These are phyloP conservation scores for Aspergillus conjunctus DNA, from an alignment of 495 filamentous ascomycete species.

Conservation along the genomic window DNA sequence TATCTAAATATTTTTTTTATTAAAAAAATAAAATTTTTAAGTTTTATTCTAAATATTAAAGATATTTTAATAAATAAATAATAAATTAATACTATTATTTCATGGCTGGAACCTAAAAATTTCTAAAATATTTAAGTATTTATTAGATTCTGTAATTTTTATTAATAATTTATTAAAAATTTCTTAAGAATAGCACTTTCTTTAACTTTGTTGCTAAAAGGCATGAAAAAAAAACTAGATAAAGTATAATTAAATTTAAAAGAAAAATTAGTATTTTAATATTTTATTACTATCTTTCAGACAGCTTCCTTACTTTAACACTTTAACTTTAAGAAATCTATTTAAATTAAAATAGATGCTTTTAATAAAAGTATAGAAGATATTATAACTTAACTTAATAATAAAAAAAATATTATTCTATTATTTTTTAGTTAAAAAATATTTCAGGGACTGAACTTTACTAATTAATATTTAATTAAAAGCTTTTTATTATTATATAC, in stretches of 20 bases:
- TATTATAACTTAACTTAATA: conserved; percentile 9
- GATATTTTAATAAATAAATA: background rate
- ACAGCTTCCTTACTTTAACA: background rate
- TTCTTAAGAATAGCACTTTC: background rate
- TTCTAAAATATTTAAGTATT: background rate
- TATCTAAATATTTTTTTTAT: background rate
- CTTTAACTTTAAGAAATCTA: background rate
- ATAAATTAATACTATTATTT: background rate
- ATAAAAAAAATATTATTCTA: no score
- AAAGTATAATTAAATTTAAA: no score
- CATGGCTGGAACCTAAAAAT: background rate
- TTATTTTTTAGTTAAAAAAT: background rate
- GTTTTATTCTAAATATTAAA: background rate
- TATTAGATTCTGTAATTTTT: background rate
- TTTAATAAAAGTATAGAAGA: background rate
- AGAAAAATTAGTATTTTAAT: no score
- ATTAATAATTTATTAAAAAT: background rate
- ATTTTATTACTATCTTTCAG: conserved; percentile 5
- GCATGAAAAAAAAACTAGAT: no score
- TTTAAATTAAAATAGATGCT: no score
- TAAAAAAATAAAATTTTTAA: background rate
- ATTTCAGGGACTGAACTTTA: no score
- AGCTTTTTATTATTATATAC: no score
- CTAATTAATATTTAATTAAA: no score
- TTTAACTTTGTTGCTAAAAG: no score